These are phyloP conservation scores for Plenodomus tracheiphilus DNA, from an alignment of 2,329 filamentous ascomycete species.

Conservation along the genomic window DNA sequence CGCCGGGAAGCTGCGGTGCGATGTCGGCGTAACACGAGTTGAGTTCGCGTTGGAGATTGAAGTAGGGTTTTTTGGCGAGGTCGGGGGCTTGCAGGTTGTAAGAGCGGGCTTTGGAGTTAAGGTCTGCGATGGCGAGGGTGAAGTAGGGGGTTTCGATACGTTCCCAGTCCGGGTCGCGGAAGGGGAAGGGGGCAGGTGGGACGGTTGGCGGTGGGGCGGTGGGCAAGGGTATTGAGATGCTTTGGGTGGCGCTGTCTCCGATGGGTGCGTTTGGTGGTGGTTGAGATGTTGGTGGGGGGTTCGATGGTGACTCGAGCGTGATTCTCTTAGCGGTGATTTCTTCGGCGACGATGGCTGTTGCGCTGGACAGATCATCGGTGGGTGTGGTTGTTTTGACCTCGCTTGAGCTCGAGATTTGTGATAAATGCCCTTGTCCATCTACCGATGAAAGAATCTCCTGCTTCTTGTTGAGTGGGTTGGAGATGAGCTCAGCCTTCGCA, in stretches of 20 bases:
- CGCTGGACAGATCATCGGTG: slow-evolving; percentile 5
- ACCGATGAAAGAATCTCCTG: slow-evolving; percentile 52
- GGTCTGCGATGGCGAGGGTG: slow-evolving; percentile 71
- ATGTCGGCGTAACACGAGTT: slow-evolving; percentile 81
- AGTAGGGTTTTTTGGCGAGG: slow-evolving; percentile 91
- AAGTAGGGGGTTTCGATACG: slow-evolving; percentile 73
- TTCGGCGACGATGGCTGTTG: slow-evolving; percentile 24
- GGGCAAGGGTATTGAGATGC: slow-evolving; percentile 13
- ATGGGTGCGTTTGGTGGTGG: background rate
- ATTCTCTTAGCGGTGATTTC: slow-evolving; percentile 31
- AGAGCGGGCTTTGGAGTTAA: slow-evolving; percentile 79
- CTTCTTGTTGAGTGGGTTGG: slow-evolving; percentile 60
- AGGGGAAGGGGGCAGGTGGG: slow-evolving; percentile 56
- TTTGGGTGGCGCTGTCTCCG: slow-evolving; percentile 14
- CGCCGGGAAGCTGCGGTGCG: slow-evolving; percentile 72
- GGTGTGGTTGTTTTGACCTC: slow-evolving; percentile 42
- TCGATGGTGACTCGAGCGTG: slow-evolving; percentile 6
- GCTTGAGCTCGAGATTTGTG: slow-evolving; percentile 52
- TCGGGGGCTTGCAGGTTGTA: slow-evolving; percentile 96
- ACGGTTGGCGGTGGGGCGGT: slow-evolving; percentile 25
- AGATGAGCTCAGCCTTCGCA: slow-evolving; percentile 70
- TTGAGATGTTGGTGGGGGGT: slow-evolving; percentile 7
- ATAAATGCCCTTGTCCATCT: slow-evolving; percentile 50
- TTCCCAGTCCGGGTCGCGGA: slow-evolving; percentile 80
- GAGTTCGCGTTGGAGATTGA: slow-evolving; percentile 80